These are phyloP conservation scores for Botryosphaeria dothidea DNA, from an alignment of 2,329 filamentous ascomycete species.

Conservation along the genomic window DNA sequence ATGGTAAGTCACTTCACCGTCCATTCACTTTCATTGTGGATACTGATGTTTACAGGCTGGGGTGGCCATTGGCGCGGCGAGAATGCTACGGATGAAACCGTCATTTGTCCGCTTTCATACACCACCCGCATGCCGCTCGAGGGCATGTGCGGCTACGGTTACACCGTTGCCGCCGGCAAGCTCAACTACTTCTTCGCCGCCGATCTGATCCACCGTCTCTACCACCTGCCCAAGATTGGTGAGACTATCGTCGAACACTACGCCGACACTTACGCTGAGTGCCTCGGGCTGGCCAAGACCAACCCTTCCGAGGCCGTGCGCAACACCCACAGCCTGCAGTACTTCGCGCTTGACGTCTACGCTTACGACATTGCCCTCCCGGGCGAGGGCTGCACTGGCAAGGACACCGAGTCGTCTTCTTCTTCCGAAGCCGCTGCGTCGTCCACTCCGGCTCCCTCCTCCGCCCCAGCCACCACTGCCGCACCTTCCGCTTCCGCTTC, in stretches of 20 bases:
- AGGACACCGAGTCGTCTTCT: conserved; percentile 19
- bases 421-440: conserved; percentile 22
- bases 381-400: conserved; percentile 62
- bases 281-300: conserved; percentile 54
- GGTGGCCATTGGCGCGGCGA: conserved; percentile 68
- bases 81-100: conserved; percentile 67
- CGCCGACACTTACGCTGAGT: conserved; percentile 58
- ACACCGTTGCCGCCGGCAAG: conserved; percentile 58
- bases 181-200: conserved; percentile 66
- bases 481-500: neutral
- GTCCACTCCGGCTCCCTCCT: neutral
- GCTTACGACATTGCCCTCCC: conserved; percentile 66
- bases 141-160: conserved; percentile 63
- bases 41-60: conserved; percentile 51
- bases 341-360: conserved; percentile 69
- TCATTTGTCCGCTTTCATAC: conserved; percentile 68
- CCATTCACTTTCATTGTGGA: neutral
- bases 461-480: neutral
- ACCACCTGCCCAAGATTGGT: conserved; percentile 63
- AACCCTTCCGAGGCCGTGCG: conserved; percentile 52
- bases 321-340: conserved; percentile 66
- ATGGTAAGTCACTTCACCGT: conserved; percentile 25
- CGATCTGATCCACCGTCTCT: conserved; percentile 67
- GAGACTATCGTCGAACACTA: conserved; percentile 64
- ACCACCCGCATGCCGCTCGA: conserved; percentile 57